Percentiles rank a stretch among this genome's conserved stretches.
Evolutionary conservation across 345 rosid genomes (phyloP).

Genomic region (Capsella bursapastoris): DNA sequence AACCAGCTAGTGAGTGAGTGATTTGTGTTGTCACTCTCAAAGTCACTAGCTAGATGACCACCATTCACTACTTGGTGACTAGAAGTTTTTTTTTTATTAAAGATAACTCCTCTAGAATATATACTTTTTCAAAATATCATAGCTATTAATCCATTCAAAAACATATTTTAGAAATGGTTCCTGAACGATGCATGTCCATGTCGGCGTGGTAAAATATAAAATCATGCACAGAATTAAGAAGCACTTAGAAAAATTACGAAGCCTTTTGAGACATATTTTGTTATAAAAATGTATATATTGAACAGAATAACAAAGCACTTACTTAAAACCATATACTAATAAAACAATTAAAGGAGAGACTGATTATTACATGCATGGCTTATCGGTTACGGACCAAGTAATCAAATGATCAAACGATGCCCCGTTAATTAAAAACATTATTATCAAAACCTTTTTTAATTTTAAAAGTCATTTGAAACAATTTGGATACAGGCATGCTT

Average conservation of each 20-base stretch:
- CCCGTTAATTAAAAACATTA: conserved; percentile 29
- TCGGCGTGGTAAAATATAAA: neutral
- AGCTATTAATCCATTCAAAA: neutral
- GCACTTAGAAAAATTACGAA: neutral
- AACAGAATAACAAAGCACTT: neutral
- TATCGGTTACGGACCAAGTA: conserved; percentile 38
- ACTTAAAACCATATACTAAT: neutral
- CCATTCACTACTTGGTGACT: too few relatives aligned
- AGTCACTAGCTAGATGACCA: too few relatives aligned
- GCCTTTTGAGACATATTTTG: neutral
- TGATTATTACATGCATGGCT: conserved; percentile 38
- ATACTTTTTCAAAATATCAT: neutral
- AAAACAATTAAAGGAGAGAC: neutral
- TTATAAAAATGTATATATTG: neutral
- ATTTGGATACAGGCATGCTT: conserved; percentile 39
- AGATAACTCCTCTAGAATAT: neutral
- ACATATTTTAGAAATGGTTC: neutral
- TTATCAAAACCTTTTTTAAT: conserved; percentile 30
- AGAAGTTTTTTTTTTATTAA: neutral
- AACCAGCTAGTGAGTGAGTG: too few relatives aligned
- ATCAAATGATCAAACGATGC: conserved; percentile 17
- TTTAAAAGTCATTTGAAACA: conserved; percentile 27
- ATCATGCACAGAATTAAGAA: too few relatives aligned
- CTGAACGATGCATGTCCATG: neutral
- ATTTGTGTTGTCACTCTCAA: too few relatives aligned